Evolutionary conservation across 2,329 filamentous ascomycete species (phyloP), one percentile per base, ranked within the genome.

Genomic region (Sporothrix variecibatus): DNA sequence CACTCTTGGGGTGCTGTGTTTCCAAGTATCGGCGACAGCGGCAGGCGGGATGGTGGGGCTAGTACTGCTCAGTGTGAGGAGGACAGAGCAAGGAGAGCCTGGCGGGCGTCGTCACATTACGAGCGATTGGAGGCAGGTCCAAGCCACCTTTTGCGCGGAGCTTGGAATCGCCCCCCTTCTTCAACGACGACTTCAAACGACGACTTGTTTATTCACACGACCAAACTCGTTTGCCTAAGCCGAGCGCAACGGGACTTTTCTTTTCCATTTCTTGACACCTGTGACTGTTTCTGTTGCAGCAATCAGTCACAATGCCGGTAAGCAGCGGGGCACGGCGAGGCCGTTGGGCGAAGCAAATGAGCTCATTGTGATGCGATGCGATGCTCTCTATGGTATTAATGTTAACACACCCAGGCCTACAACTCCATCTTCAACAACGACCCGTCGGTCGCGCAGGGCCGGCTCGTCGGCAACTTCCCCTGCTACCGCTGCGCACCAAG

Each of bases 351-450:
- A 43, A 26, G 51, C 51, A 28, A 6, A 56, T 65, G 28, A 34
- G 56, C 60, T 26, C 62, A 28, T 46, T 12, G 15, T 46, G 38
- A 65, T 65, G 40, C 40, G 65, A 46, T 49, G 15, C 64, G 28
- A 15, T 34, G 20, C 34, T 23, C 20, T 51, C 20, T 7, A 23
- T 53, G 40, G 20, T 2, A 15, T 31, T 12, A n/a, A 38, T 51
- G 40, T 43, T 67, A 17, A 68, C 56, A 3, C 56, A 58, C 62
- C 49, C 79, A 97, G 94, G 95, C 95, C 85, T 98, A 98, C 89
- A 97, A 98, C 88, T 97, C 94, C 83, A 93, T 97, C 88, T 98
- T 98, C 90, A 92, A 92, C 90, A 91, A 83, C 85, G 95, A 90
- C 89, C 94, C 89, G 87, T 72, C 77, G 64, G 75, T 77, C 28